A percentile compares a stretch with the other conserved stretches of the same genome.
Evolutionary conservation across 257 asterid genomes (phyloP).

Genomic region (Eucommia ulmoides): DNA sequence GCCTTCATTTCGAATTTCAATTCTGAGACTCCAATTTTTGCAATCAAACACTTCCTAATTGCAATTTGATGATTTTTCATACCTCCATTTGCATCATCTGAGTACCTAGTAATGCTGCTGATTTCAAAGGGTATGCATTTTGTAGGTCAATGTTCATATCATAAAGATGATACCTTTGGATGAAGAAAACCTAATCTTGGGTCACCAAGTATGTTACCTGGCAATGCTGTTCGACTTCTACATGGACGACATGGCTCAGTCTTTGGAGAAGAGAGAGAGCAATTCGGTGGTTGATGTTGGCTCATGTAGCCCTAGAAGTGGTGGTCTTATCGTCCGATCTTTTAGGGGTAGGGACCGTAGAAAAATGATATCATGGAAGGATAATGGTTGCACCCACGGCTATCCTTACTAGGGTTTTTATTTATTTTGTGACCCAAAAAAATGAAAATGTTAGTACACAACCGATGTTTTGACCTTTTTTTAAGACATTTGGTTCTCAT

Average conservation of each 20-base stretch:
- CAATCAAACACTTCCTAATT: background rate
- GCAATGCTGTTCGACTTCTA: slow-evolving; percentile 87
- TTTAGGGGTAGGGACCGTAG: slow-evolving; percentile 86
- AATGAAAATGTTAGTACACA: too few relatives aligned
- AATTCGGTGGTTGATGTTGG: slow-evolving; percentile 70
- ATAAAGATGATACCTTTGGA: slow-evolving; percentile 41
- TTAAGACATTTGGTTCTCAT: too few relatives aligned
- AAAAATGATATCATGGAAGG: slow-evolving; percentile 94
- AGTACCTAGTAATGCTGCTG: slow-evolving; percentile 1
- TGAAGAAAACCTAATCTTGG: slow-evolving; percentile 51
- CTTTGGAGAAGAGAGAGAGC: slow-evolving; percentile 31
- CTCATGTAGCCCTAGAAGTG: slow-evolving; percentile 63
- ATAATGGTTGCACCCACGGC: slow-evolving; percentile 48
- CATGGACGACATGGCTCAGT: slow-evolving; percentile 34
- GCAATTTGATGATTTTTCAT: background rate
- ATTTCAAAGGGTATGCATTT: slow-evolving; percentile 3
- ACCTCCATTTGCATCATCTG: background rate
- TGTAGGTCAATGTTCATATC: slow-evolving; percentile 76
- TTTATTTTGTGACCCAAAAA: too few relatives aligned
- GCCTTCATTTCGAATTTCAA: too few relatives aligned
- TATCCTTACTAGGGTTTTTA: slow-evolving; percentile 49
- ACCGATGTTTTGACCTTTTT: too few relatives aligned
- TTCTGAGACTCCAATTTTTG: too few relatives aligned
- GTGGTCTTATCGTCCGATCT: slow-evolving; percentile 53
- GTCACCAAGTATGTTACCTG: slow-evolving; percentile 75